Evolutionary conservation across 139 green algal genomes (phyloP), one percentile per base, ranked within the genome.

Genomic region (Parachlorella kessleri): DNA sequence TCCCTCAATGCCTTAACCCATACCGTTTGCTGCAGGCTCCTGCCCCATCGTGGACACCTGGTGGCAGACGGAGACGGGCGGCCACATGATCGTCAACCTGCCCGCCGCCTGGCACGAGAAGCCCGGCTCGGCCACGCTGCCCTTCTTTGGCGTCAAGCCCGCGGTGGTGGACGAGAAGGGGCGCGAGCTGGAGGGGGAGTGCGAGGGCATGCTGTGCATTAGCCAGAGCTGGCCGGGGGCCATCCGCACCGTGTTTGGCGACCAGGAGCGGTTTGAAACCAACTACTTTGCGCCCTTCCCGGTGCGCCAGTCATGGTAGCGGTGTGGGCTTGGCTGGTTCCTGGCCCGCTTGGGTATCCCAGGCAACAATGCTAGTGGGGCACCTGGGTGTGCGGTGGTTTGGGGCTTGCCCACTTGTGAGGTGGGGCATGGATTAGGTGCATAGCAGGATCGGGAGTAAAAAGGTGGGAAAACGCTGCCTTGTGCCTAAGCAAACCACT

Each of bases 21-120:
- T n/a, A n/a, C n/a, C n/a, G n/a, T n/a, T n/a, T n/a, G n/a, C n/a
- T n/a, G n/a, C n/a, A n/a, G 48, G 48, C 48, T 14, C 48, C 48
- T 59, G 48, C 48, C 48, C 48, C 48, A 59, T 59, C 14, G 48
- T 59, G 4, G 96, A 99, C 90, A 99, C 96, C 3, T 99, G 93
- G 94, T 99, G 96, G 94, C 94, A 98, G 90, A 99, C 95, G 14
- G 96, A 99, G 91, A 98, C 94, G 10, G 95, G 91, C 4, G 86
- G 73, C 0, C 90, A 96, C 85, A 95, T 98, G 94, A 96, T 99
- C 75, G 89, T 91, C 1, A 92, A 93, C 2, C 83, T 99, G 74
- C 93, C 95, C 0, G 92, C 88, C 6, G 94, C 91, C 23, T 96
- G 83, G 87, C 63, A 82, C 4, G 73, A 91, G 71, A 98, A 98